Evolutionary conservation across 202 grass and related monocot species (phyloP).

Genomic region (Schoenoplectus tabernaemontani): DNA sequence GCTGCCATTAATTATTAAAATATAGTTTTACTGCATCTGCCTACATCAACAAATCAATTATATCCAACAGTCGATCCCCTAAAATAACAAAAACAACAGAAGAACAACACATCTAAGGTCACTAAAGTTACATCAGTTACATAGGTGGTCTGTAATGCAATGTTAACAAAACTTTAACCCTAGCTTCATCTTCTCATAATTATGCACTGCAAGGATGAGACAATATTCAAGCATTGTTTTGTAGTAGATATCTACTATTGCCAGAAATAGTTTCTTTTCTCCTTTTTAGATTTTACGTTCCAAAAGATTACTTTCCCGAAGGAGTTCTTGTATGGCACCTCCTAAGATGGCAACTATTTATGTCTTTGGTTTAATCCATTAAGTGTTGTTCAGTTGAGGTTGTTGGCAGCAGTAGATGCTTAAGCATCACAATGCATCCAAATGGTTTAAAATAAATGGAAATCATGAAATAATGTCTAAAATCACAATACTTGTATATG

Average conservation of each 20-base stretch:
- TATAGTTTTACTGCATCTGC: no score
- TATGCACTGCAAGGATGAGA: no score
- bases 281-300: neutral
- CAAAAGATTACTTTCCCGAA: neutral
- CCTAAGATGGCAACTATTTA: neutral
- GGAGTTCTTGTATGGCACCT: neutral
- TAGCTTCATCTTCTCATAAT: no score
- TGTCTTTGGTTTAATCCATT: neutral
- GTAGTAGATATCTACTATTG: neutral
- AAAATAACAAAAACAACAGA: no score
- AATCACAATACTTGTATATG: conserved; percentile 10
- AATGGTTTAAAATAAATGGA: neutral
- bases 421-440: neutral
- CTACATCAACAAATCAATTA: no score
- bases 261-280: neutral
- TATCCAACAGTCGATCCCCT: no score
- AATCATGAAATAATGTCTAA: neutral
- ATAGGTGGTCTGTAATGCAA: no score
- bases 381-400: neutral
- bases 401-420: neutral
- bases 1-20: no score
- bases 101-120: no score
- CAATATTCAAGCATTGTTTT: neutral
- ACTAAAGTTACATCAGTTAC: no score
- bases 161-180: no score